phyloP scores from a whole-genome alignment of 192 early-diverging fungal genomes.

The Jimgerdemannia flammicorona region DNA sequence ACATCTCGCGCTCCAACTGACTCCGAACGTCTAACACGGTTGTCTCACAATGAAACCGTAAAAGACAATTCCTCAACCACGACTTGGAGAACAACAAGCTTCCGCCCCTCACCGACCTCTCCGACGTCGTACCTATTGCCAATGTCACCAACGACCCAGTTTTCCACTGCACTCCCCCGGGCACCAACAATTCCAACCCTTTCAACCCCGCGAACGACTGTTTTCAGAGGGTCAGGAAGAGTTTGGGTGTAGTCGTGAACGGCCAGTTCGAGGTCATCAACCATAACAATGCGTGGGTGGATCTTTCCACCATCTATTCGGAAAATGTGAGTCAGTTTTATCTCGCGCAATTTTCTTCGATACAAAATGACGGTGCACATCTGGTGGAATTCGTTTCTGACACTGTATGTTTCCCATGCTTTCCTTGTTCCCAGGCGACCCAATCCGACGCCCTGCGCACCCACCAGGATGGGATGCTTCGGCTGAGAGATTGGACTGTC shows the following conservation, averaged over 20 bases:
- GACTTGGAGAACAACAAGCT: constrained; percentile 4
- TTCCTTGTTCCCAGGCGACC: neutral
- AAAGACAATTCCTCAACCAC: neutral
- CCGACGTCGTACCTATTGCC: neutral
- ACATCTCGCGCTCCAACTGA: no score
- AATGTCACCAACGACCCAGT: neutral
- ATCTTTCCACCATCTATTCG: constrained; percentile 14
- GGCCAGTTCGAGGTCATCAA: neutral
- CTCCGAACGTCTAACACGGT: no score
- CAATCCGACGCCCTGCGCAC: constrained; percentile 1
- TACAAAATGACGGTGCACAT: neutral
- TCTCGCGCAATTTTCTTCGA: neutral
- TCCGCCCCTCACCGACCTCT: neutral
- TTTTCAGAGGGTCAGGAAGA: neutral
- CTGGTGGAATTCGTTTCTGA: no score
- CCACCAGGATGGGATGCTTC: constrained; percentile 1
- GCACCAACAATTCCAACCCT: neutral
- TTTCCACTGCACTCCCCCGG: neutral
- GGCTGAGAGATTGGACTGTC: constrained; percentile 4
- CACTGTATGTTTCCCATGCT: no score
- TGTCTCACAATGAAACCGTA: neutral
- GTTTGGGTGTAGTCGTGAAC: neutral
- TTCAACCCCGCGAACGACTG: constrained; percentile 2
- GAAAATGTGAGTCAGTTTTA: neutral
- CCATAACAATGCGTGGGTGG: neutral